Base-by-base conservation (phyloP, 305 asterid genomes). In the Fraxinus sp. region DNA sequence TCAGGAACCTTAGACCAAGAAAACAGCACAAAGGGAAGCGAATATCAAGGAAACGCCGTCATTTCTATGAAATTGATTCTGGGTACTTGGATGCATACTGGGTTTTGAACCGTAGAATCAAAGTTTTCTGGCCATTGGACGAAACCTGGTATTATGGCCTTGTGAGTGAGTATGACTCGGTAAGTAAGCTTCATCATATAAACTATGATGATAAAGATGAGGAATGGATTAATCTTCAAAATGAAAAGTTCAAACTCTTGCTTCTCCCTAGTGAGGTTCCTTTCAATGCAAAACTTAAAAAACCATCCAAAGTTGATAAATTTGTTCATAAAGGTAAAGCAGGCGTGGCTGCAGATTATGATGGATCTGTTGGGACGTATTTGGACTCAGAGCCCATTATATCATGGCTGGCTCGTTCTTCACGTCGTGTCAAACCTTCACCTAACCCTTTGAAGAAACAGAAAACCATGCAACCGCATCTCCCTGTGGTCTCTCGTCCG, bases 201-300 rank as follows among this genome's bases (percentile, higher is more conserved):
- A 91, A 94, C 87, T 97, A 97, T 80, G 98, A 95, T 88, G 99
- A 95, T 77, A 87, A 95, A 78, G 99, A 97, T 80, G 99, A 94
- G 87, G 99, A 95, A 84, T 95, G 98, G 98, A 89, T 97, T 87
- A 85, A 93, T 88, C 98, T 97, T 83, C 90, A 86, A 36, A 89
- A 90, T 62, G 98, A 97, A 93, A 94, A 91, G 85, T 97, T 97
- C 78, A 95, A 93, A 82, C 95, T 97, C 82, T 88, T 97, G 93
- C 98, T 95, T 88, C 91, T 93, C 39, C 98, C 97, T 43, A 85
- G 89, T 81, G 99, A 97, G 88, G 91, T 92, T 86, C 98, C 98
- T 64, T 90, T 89, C 83, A 92, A 84, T 86, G 84, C 71, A n/a
- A 89, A 75, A 84, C 79, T 91, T 41, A 83, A 82, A 82, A 89